Evolutionary conservation across 306 rosid species (phyloP).

Genomic region (Trichosanthes cucumerina): DNA sequence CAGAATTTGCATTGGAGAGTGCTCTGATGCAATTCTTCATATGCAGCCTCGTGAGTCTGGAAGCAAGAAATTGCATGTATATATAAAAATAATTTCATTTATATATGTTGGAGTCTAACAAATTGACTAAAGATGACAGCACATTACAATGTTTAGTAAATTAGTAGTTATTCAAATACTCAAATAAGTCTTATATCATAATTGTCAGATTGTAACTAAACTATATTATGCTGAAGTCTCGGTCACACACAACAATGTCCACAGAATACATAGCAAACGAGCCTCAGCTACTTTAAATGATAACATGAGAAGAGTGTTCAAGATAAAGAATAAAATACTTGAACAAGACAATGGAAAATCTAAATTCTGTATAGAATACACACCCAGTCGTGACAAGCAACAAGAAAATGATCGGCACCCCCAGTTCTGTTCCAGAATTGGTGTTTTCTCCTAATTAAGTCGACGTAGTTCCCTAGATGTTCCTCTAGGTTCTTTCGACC

Average conservation of each 20-base stretch:
- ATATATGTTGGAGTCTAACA: neutral
- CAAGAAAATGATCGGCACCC: constrained; percentile 87
- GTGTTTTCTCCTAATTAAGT: constrained; percentile 46
- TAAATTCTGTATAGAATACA: constrained; percentile 8
- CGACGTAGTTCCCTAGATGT: constrained; percentile 47
- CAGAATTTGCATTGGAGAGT: constrained; percentile 64
- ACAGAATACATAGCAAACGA: neutral
- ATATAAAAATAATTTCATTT: neutral
- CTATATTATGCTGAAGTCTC: neutral
- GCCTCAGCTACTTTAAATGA: neutral
- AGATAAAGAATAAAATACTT: neutral
- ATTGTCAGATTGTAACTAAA: neutral
- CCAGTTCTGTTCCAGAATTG: constrained; percentile 77
- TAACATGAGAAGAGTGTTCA: neutral
- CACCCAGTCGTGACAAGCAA: constrained; percentile 97
- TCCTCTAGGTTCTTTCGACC: constrained; percentile 35
- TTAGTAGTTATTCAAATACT: neutral
- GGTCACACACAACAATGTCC: neutral
- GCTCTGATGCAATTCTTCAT: constrained; percentile 56
- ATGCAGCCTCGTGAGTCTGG: constrained; percentile 31
- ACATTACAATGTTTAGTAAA: neutral
- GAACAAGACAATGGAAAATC: neutral
- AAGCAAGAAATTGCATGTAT: constrained; percentile 39
- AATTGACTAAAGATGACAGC: neutral
- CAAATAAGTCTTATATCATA: neutral